Percentiles rank a stretch among this genome's conserved stretches.
Evolutionary conservation across 805 yeast species (phyloP).

Genomic region (Starmerella etchellsii): DNA sequence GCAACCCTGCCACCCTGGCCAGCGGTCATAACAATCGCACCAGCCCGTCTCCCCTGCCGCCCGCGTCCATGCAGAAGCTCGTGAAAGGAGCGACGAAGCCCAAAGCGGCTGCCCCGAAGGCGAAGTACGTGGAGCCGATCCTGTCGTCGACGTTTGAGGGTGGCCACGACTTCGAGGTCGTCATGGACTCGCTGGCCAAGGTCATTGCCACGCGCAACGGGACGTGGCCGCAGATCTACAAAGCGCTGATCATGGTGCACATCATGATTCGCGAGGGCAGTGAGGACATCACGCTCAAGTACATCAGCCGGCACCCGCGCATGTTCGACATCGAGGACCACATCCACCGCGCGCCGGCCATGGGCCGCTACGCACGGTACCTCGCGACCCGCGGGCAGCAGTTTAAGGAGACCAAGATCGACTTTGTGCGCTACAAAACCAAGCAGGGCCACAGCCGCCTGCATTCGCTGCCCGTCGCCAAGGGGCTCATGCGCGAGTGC

Average conservation of each 20-base stretch:
- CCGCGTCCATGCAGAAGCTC: conserved; percentile 24
- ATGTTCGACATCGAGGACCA: conserved; percentile 36
- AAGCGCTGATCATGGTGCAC: conserved; percentile 72
- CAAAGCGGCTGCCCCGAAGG: conserved; percentile 90
- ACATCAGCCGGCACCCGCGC: conserved; percentile 38
- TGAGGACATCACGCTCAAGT: conserved; percentile 55
- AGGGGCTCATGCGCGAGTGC: conserved; percentile 71
- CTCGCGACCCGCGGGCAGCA: conserved; percentile 56
- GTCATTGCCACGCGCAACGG: conserved; percentile 50
- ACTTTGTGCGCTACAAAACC: conserved; percentile 55
- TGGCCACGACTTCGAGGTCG: conserved; percentile 51
- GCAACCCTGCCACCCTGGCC: no score
- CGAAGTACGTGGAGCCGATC: conserved; percentile 90
- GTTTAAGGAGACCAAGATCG: conserved; percentile 49
- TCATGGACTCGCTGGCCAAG: conserved; percentile 48
- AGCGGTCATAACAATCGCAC: no score
- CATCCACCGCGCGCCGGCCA: conserved; percentile 24
- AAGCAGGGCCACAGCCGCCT: conserved; percentile 44
- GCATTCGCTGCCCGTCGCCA: conserved; percentile 51
- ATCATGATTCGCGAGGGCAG: conserved; percentile 90
- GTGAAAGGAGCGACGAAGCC: conserved; percentile 25
- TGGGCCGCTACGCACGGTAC: conserved; percentile 61
- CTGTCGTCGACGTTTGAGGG: conserved; percentile 50
- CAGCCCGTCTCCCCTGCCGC: no score
- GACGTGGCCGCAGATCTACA: conserved; percentile 87